Evolutionary conservation across 2,329 filamentous ascomycete species (phyloP).

Genomic region (Sclerotinia glacialis): DNA sequence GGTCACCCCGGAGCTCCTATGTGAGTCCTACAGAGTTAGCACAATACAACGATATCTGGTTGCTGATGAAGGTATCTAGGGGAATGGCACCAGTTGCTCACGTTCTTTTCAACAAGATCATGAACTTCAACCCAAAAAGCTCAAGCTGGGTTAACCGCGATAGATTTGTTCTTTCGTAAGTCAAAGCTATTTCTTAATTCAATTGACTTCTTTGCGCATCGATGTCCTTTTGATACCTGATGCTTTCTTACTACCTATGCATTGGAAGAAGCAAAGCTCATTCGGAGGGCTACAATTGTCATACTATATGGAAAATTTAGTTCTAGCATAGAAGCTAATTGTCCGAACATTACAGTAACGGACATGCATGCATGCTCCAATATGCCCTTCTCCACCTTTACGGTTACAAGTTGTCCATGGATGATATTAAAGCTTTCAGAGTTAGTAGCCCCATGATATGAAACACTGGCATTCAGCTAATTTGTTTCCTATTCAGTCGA

Average conservation of each 20-base stretch:
- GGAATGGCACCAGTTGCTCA: constrained; percentile 91
- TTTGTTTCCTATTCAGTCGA: constrained; percentile 40
- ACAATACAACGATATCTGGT: background rate
- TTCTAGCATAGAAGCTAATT: constrained; percentile 10
- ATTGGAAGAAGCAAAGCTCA: background rate
- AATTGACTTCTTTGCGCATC: background rate
- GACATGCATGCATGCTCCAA: constrained; percentile 98
- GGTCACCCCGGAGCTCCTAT: constrained; percentile 98
- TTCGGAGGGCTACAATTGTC: background rate
- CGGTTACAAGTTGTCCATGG: constrained; percentile 80
- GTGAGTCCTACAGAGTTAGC: constrained; percentile 48
- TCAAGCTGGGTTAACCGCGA: constrained; percentile 95
- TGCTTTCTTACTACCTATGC: background rate
- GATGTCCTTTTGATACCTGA: background rate
- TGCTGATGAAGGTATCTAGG: constrained; percentile 43
- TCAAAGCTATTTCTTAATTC: constrained; percentile 35
- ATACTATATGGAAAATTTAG: background rate
- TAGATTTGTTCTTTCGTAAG: constrained; percentile 98
- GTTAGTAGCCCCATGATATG: constrained; percentile 52
- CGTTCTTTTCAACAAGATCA: constrained; percentile 98
- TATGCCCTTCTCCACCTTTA: constrained; percentile 97
- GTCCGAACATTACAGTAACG: constrained; percentile 63
- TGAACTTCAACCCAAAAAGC: constrained; percentile 99
- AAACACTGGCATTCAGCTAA: constrained; percentile 15
- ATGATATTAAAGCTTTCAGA: constrained; percentile 95